Base-by-base conservation (phyloP, 2,329 filamentous ascomycete genomes). In the Talaromyces piceae region DNA sequence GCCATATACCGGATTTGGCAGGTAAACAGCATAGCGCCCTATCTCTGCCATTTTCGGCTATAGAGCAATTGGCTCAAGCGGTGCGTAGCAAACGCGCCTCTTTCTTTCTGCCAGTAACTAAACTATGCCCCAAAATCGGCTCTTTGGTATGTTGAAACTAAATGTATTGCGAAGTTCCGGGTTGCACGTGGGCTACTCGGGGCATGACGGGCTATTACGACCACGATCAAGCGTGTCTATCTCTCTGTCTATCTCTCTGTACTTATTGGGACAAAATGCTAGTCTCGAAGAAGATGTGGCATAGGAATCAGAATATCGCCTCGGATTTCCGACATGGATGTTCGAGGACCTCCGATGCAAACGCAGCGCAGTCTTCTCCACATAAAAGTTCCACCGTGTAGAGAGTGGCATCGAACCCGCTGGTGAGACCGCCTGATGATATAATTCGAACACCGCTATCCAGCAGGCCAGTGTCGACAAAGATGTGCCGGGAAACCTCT, bases 361-460 rank as follows among this genome's bases (percentile, higher is more conserved):
- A 43, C 2, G 11, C 22, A 43, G 39, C 39, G 8, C 39, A 23
- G 9, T 43, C 20, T 25, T 23, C 20, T 12, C 39, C 39, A 13
- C 39, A 43, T 11, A 43, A 12, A 2, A 50, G 13, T n/a, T 50
- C 28, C 22, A 50, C 31, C 4, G 41, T 41, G 37, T 50, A 50
- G 20, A 50, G 13, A 20, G 48, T 26, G 9, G 48, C 48, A 45
- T 50, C 48, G 31, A 50, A 50, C 9, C 27, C 26, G 31, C 28
- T 37, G 39, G 48, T 50, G 28, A 50, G 43, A 2, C 47, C 48
- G 12, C 48, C 48, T n/a, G 48, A 50, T 11, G 41, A 41, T 20
- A 50, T 16, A n/a, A 50, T 18, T 31, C 48, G 41, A 22, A 50
- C 28, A 22, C 48, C 48, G 43, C 43, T 50, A 7, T 50, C 48